Base-by-base conservation (phyloP, 2,329 filamentous ascomycete genomes). In the Botrytis hyacinthi region DNA sequence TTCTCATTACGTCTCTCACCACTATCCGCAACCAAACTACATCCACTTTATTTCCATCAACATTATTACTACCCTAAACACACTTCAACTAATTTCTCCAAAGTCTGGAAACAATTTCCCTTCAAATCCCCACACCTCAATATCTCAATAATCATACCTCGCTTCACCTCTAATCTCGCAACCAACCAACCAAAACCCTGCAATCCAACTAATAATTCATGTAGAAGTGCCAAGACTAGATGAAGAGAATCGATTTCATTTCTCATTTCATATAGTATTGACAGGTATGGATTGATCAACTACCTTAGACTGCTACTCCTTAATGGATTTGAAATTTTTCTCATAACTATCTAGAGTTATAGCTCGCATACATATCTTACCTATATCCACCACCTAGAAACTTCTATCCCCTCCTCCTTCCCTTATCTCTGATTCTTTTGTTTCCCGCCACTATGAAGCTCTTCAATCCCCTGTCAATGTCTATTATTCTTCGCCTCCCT, bases 141-240 rank as follows among this genome's bases (percentile, higher is more conserved):
- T 7, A 57, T 12, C 32, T 60, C 29, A 18, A 35, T 35, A 26
- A 32, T 1, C 4, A 10, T 2, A 26, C 32, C 8, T 12, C 4
- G 5, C 26, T 54, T n/a, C 26, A 5, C 0, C 12, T n/a, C 4
- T n/a, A 40, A 32, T 35, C 12, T 7, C 29, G 1, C 26, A 14
- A 37, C 4, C 6, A 59, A 18, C 44, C 7, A 22, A 46, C 7
- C 7, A 32, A n/a, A 18, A 35, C 12, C 18, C 10, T 26, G 1
- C 16, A 51, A 51, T 12, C 3, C 4, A 26, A 14, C 10, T 12
- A 10, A 51, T 1, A 54, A n/a, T n/a, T 7, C 26, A 2, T n/a
- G 2, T 1, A 6, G 6, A n/a, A 54, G 6, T 14, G 1, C 26
- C 6, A 4, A 14, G 0, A 4, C 22, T 6, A n/a, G 22, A 51